Percentiles rank a stretch among this genome's conserved stretches.
Evolutionary conservation across 139 green algal species (phyloP).

Genomic region (Chlamydomonas schloesseri): DNA sequence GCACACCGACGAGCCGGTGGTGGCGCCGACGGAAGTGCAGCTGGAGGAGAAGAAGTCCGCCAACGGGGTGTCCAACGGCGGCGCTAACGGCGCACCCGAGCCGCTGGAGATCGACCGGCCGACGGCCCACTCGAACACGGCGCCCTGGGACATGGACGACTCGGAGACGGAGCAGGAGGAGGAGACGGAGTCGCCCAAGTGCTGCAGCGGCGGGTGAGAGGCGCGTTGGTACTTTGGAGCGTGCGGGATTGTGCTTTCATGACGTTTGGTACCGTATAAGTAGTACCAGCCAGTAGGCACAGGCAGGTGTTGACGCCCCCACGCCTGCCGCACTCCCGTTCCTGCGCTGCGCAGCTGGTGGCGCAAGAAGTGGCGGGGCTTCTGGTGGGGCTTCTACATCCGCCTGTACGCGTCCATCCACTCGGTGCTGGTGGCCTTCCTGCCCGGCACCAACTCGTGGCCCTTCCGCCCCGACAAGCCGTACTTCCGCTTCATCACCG

Average conservation of each 20-base stretch:
- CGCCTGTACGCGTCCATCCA: background rate
- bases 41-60: background rate
- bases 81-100: background rate
- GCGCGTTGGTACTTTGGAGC: too few species aligned
- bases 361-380: background rate
- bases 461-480: slow-evolving; percentile 12
- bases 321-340: too few species aligned
- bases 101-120: background rate
- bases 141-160: background rate
- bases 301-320: too few species aligned
- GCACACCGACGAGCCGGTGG: too few species aligned
- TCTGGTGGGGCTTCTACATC: background rate
- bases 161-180: background rate
- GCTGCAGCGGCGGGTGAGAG: background rate
- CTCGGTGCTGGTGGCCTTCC: background rate
- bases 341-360: background rate
- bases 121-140: too few species aligned
- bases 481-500: slow-evolving; percentile 10
- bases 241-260: too few species aligned
- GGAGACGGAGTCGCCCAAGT: background rate
- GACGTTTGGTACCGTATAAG: too few species aligned
- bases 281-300: too few species aligned
- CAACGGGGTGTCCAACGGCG: background rate
- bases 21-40: too few species aligned
- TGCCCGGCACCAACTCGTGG: background rate